Percentiles rank a stretch among this genome's conserved stretches.
These are phyloP conservation scores for Rickenella mellea DNA, from an alignment of 768 basidiomycete species.

Conservation along the genomic window DNA sequence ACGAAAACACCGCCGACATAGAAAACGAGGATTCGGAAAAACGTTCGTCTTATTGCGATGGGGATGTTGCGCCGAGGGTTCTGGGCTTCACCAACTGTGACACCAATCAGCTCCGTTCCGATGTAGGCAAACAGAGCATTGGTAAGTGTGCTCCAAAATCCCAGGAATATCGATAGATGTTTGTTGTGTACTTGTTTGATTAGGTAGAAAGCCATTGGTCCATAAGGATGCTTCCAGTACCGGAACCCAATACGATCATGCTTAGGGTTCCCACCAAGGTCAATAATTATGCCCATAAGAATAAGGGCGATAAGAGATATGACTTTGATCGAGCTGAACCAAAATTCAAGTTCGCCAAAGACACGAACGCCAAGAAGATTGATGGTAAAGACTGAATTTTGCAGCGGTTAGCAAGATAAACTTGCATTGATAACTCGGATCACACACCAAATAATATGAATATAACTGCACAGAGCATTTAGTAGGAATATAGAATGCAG, in stretches of 20 bases:
- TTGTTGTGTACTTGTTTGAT: conserved; percentile 36
- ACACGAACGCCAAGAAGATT: conserved; percentile 57
- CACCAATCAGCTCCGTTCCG: conserved; percentile 71
- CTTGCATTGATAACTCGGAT: background rate
- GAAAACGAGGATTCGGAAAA: conserved; percentile 50
- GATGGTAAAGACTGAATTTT: conserved; percentile 34
- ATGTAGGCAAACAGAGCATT: conserved; percentile 69
- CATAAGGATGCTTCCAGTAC: conserved; percentile 37
- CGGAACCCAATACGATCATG: conserved; percentile 26
- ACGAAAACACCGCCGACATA: conserved; percentile 67
- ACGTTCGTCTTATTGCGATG: conserved; percentile 55
- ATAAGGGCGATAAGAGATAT: conserved; percentile 38
- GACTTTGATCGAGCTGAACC: conserved; percentile 65
- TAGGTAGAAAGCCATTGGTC: conserved; percentile 32
- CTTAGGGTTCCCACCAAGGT: conserved; percentile 41
- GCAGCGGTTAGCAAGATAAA: background rate
- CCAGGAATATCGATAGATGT: conserved; percentile 47
- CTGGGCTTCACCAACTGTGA: conserved; percentile 48
- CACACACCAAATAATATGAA: conserved; percentile 48
- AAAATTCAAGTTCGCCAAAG: conserved; percentile 69
- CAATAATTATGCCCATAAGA: conserved; percentile 48
- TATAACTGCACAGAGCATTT: conserved; percentile 27
- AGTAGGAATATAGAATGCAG: background rate
- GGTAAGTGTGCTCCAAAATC: conserved; percentile 63
- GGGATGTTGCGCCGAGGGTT: conserved; percentile 71